Base-by-base conservation (phyloP, 306 rosid species). In the Pachyrhizus erosus region DNA sequence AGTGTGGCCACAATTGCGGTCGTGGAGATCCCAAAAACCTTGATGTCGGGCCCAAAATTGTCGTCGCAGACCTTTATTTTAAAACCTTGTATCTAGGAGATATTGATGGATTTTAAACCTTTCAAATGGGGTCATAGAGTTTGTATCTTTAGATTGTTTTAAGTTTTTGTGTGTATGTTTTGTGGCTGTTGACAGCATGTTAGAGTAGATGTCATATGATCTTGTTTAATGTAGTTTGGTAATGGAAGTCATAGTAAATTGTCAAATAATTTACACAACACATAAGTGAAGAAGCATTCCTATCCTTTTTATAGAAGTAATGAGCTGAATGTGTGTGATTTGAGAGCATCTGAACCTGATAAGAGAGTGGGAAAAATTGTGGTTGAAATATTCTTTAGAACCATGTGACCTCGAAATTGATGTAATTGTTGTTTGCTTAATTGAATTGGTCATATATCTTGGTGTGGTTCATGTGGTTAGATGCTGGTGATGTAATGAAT, bases 401-500 rank as follows among this genome's bases (percentile, higher is more conserved):
- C 39, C 18, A 21, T 39, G 6, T 64, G 80, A 65, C 10, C n/a
- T 37, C 13, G 37, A 21, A 49, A 26, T 75, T 66, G 72, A 20
- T 13, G 5, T 20, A 58, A 21, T 54, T 39, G 58, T 74, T 74
- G 14, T 42, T 54, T 55, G 27, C 4, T 10, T 37, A 34, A 54
- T 60, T 72, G 49, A 24, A 71, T 26, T 37, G 17, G 42, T 48
- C 31, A 48, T 45, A 29, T 46, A 29, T 34, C 46, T 45, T 72
- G 51, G 60, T 21, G 12, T 64, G 8, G n/a, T 64, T 72, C 17
- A 46, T 55, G 60, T 49, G 77, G 39, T 58, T 74, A 23, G 67
- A 68, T 86, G 68, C 18, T 72, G 80, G 64, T 24, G 37, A 42
- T 78, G 3, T 82, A 54, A 31, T 78, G 69, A 64, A 2, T 31